Percentiles rank a stretch among this genome's conserved stretches.
phyloP scores from a whole-genome alignment of 495 filamentous ascomycete species.

The Aspergillus nanangensis region DNA sequence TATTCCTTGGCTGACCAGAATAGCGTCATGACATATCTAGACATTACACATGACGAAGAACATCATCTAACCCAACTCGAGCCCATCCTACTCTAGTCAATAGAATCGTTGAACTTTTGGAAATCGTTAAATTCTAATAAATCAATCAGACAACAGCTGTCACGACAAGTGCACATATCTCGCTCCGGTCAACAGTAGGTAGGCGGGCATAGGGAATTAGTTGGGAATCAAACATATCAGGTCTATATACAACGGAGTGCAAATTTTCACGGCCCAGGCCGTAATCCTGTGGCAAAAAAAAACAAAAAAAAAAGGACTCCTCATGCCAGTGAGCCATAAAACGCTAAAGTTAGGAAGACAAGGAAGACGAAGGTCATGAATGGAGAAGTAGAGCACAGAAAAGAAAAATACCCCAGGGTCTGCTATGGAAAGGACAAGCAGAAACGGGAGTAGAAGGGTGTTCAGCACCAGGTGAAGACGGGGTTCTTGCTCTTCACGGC shows the following conservation, averaged over 20 bases:
- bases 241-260: slow-evolving; percentile 9
- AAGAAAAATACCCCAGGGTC: not conserved
- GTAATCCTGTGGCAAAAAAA: slow-evolving; percentile 5
- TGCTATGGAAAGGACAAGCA: not conserved
- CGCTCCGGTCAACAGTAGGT: not conserved
- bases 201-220: not conserved
- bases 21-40: too few relatives aligned
- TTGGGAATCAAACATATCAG: not conserved
- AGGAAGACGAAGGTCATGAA: slow-evolving; percentile 1
- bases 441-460: not conserved
- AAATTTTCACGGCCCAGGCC: slow-evolving; percentile 4
- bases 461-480: slow-evolving; percentile 87
- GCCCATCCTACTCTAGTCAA: too few relatives aligned
- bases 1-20: too few relatives aligned
- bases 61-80: too few relatives aligned
- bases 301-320: too few relatives aligned
- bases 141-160: not conserved
- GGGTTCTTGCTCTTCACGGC: slow-evolving; percentile 93
- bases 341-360: slow-evolving; percentile 7
- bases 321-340: slow-evolving; percentile 4
- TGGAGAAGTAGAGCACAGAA: slow-evolving; percentile 1
- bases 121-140: not conserved
- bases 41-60: too few relatives aligned
- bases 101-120: too few relatives aligned
- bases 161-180: not conserved